A percentile compares a stretch with the other conserved stretches of the same genome.
Evolutionary conservation across 768 basidiomycete species (phyloP).

Genomic region (Amanita pallidorosea): DNA sequence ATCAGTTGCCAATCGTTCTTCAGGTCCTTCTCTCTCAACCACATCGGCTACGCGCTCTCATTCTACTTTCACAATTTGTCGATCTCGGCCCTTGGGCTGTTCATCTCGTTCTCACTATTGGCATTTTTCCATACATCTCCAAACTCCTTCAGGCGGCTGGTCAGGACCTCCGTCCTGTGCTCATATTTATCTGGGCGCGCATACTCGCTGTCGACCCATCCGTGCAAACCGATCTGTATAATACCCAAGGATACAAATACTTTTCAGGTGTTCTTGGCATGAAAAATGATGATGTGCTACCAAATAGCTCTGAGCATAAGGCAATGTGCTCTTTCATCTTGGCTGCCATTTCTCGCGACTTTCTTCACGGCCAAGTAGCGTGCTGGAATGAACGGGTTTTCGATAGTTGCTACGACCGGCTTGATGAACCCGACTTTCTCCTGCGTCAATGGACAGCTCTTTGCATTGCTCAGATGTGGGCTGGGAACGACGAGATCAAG

Average conservation of each 20-base stretch:
- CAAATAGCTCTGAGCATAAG: conserved; percentile 90
- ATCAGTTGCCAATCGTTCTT: conserved; percentile 94
- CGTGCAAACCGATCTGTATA: conserved; percentile 84
- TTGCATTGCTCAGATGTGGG: conserved; percentile 95
- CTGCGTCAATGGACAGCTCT: conserved; percentile 90
- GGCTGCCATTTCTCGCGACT: conserved; percentile 81
- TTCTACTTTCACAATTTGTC: conserved; percentile 93
- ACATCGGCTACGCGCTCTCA: conserved; percentile 89
- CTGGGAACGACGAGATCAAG: conserved; percentile 83
- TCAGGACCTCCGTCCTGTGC: conserved; percentile 89
- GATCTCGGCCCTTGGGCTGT: conserved; percentile 99
- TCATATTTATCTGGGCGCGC: conserved; percentile 98
- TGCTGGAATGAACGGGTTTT: conserved; percentile 78
- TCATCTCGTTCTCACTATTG: conserved; percentile 88
- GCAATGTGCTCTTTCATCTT: conserved; percentile 99
- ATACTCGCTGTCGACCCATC: conserved; percentile 94
- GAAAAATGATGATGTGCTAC: conserved; percentile 63
- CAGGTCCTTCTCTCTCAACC: conserved; percentile 96
- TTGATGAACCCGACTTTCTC: conserved; percentile 87
- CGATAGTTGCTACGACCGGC: conserved; percentile 73
- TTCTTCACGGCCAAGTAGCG: conserved; percentile 76
- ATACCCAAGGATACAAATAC: conserved; percentile 76
- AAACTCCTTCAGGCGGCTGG: conserved; percentile 93
- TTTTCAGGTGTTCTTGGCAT: conserved; percentile 70
- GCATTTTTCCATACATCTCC: conserved; percentile 97